Evolutionary conservation across 768 basidiomycete genomes (phyloP), one percentile per base, ranked within the genome.

Genomic region (Lactarius akahatsu): DNA sequence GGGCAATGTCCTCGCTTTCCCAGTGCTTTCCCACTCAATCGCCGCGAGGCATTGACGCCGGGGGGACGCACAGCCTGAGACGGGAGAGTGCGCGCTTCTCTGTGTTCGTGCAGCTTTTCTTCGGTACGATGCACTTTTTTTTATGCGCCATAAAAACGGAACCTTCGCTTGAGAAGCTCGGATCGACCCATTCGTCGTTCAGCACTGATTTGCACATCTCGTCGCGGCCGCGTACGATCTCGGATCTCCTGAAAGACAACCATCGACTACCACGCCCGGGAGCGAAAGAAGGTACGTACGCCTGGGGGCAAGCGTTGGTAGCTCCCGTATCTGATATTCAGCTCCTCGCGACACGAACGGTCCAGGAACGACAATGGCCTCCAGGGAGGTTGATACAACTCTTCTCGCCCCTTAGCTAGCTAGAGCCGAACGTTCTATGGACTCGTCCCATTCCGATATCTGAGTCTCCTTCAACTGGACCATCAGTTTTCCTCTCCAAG

Each of bases 141-240:
- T n/a, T n/a, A n/a, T n/a, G n/a, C n/a, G n/a, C n/a, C n/a, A n/a
- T n/a, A n/a, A n/a, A 97, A 1, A 92, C 94, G 1, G 93, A 88
- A 70, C n/a, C 96, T 75, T 99, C 97, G 70, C 89, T 92, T 4
- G 91, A 89, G 87, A 94, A 96, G 2, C 93, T 92, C 1, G 97
- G 96, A 74, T 98, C 95, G 20, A 98, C 90, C 96, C 96, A 98
- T 71, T 96, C 93, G 74, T 99, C 97, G 74, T 99, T 99, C 60
- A 98, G 80, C 5, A 99, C 97, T 7, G 91, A 88, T 73, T 89
- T 90, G 76, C 96, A 98, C 90, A 98, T 96, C 26, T 94, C 92
- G 73, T 98, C 97, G 18, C 97, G 90, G 2, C 97, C 97, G 2
- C 96, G 2, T 92, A 73, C 97, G n/a, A n/a, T n/a, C n/a, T n/a